Evolutionary conservation across 2,329 filamentous ascomycete genomes (phyloP).

Genomic region (Fusarium cicatricum): DNA sequence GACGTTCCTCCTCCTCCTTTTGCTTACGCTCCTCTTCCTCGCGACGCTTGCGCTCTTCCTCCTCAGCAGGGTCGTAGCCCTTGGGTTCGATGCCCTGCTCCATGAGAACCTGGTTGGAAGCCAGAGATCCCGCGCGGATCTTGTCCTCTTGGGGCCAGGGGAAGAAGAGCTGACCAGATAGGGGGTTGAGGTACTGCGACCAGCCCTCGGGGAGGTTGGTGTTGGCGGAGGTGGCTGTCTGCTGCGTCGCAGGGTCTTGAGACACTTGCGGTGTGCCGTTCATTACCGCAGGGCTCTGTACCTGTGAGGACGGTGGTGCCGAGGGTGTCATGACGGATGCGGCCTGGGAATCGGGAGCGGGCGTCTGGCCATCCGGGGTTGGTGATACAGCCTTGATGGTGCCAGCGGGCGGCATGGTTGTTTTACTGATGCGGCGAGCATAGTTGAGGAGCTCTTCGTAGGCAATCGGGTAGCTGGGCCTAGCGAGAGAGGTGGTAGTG

Average conservation of each 20-base stretch:
- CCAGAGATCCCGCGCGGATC: slow-evolving; percentile 74
- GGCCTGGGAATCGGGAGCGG: slow-evolving; percentile 43
- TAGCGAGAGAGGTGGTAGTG: slow-evolving; percentile 62
- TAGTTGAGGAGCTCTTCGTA: slow-evolving; percentile 80
- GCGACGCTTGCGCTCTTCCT: slow-evolving; percentile 59
- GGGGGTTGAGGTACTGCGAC: slow-evolving; percentile 62
- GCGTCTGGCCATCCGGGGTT: slow-evolving; percentile 44
- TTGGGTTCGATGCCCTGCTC: slow-evolving; percentile 70
- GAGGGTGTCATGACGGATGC: slow-evolving; percentile 45
- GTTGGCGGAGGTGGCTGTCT: slow-evolving; percentile 43
- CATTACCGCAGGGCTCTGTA: slow-evolving; percentile 45
- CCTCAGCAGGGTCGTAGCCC: slow-evolving; percentile 65
- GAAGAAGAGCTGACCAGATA: slow-evolving; percentile 68
- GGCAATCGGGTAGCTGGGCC: slow-evolving; percentile 63
- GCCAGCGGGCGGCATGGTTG: slow-evolving; percentile 74
- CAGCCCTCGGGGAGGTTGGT: slow-evolving; percentile 59
- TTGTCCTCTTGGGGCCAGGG: slow-evolving; percentile 80
- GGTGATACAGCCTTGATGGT: slow-evolving; percentile 52
- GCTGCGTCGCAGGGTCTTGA: slow-evolving; percentile 46
- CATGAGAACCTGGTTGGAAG: slow-evolving; percentile 66
- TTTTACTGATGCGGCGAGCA: slow-evolving; percentile 81
- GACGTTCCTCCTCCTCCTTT: slow-evolving; percentile 57
- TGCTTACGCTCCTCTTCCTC: slow-evolving; percentile 60
- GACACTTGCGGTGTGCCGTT: slow-evolving; percentile 45
- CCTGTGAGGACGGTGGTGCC: slow-evolving; percentile 46